These are phyloP conservation scores for Russula lepida DNA, from an alignment of 768 basidiomycete genomes.

Conservation along the genomic window DNA sequence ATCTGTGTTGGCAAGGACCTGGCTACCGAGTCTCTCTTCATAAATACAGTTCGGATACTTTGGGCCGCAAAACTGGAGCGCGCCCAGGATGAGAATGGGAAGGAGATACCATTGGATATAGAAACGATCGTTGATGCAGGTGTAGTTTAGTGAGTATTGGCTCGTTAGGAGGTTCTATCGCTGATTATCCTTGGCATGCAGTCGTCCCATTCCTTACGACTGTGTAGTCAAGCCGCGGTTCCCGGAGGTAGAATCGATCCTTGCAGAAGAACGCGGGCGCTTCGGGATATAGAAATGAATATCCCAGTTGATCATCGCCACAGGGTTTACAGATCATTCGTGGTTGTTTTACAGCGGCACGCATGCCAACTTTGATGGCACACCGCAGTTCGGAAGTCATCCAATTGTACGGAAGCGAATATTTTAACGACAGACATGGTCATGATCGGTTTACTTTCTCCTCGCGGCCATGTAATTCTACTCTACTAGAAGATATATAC, in stretches of 20 bases:
- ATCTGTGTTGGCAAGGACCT: slow-evolving; percentile 19
- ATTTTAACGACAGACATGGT: too few relatives aligned
- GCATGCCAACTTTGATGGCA: too few relatives aligned
- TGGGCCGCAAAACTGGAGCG: slow-evolving; percentile 17
- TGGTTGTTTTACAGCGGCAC: not conserved
- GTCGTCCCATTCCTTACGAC: slow-evolving; percentile 14
- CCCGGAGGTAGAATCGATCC: not conserved
- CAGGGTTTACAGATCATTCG: too few relatives aligned
- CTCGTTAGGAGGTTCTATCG: not conserved
- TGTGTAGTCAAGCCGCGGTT: slow-evolving; percentile 21
- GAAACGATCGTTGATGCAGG: not conserved
- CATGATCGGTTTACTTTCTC: too few relatives aligned
- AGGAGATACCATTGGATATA: not conserved
- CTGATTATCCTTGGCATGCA: not conserved
- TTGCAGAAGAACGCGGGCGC: not conserved
- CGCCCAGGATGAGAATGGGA: slow-evolving; percentile 4
- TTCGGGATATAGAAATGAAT: not conserved
- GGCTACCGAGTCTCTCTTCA: slow-evolving; percentile 19
- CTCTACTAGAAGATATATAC: too few relatives aligned
- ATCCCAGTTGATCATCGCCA: too few relatives aligned
- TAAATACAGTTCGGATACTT: slow-evolving; percentile 17
- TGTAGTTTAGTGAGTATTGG: not conserved
- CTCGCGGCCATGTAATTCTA: too few relatives aligned
- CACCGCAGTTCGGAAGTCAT: too few relatives aligned
- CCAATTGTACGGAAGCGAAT: too few relatives aligned